A percentile compares a stretch with the other conserved stretches of the same genome.
Conservation (phyloP, 2,329 filamentous ascomycete genomes). For the Sclerotinia spermophila region DNA sequence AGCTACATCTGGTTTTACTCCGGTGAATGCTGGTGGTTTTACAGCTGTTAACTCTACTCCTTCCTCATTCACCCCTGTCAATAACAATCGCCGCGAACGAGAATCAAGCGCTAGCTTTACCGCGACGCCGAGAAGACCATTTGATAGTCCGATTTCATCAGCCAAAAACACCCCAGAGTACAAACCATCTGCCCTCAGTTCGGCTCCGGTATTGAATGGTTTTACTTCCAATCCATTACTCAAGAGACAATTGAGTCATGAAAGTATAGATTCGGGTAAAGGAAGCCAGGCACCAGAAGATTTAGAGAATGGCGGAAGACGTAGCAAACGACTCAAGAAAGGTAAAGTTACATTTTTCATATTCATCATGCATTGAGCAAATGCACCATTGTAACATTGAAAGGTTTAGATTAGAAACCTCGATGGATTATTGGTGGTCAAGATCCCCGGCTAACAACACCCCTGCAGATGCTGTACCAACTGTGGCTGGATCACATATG, state of each 20-base stretch:
- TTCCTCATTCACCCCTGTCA: constrained; percentile 55
- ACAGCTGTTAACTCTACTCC: constrained; percentile 57
- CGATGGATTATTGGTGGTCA: constrained; percentile 29
- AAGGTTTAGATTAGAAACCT: constrained; percentile 17
- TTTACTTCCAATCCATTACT: constrained; percentile 50
- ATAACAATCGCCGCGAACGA: constrained; percentile 43
- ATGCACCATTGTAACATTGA: constrained; percentile 11
- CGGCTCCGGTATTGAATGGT: constrained; percentile 51
- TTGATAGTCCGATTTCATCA: constrained; percentile 60
- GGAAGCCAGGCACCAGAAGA: constrained; percentile 41
- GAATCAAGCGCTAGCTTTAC: constrained; percentile 55
- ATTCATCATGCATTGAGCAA: constrained; percentile 6
- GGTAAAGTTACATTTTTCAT: constrained; percentile 47
- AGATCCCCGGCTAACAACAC: constrained; percentile 38
- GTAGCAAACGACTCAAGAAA: constrained; percentile 92
- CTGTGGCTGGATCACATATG: constrained; percentile 95
- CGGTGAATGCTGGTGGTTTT: constrained; percentile 54
- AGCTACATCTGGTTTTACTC: constrained; percentile 39
- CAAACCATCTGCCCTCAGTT: constrained; percentile 51
- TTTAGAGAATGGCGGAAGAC: constrained; percentile 64
- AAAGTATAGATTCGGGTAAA: constrained; percentile 41
- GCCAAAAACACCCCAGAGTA: constrained; percentile 64
- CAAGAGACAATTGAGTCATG: constrained; percentile 72
- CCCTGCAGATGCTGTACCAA: constrained; percentile 62
- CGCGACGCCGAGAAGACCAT: constrained; percentile 45